Evolutionary conservation across 2,329 filamentous ascomycete species (phyloP).

Genomic region (Claviceps cyperi): DNA sequence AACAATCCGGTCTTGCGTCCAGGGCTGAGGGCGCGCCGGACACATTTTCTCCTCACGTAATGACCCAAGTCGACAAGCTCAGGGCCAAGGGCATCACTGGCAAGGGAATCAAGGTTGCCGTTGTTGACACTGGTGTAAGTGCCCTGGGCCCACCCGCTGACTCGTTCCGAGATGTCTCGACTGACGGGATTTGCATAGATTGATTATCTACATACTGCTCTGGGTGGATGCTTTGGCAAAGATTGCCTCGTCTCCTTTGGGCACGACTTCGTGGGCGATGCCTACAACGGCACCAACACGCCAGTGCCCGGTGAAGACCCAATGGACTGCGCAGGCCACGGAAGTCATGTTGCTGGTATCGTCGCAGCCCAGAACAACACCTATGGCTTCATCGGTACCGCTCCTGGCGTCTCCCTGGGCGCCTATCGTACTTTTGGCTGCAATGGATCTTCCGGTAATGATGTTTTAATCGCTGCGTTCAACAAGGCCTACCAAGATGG

Average conservation of each 20-base stretch:
- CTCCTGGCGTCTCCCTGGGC: constrained; percentile 39
- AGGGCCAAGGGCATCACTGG: constrained; percentile 32
- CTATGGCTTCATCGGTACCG: constrained; percentile 42
- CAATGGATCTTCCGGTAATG: constrained; percentile 32
- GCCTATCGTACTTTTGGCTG: constrained; percentile 46
- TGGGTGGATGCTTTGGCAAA: constrained; percentile 49
- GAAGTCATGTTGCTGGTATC: constrained; percentile 47
- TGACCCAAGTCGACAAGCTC: constrained; percentile 42
- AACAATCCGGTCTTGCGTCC: constrained; percentile 8
- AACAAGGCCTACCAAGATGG: constrained; percentile 47
- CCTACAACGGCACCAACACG: constrained; percentile 26
- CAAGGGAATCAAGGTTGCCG: constrained; percentile 36
- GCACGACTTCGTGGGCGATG: constrained; percentile 42
- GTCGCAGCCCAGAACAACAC: constrained; percentile 42
- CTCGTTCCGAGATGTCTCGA: neutral
- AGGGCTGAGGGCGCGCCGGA: constrained; percentile 15
- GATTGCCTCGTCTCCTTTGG: constrained; percentile 45
- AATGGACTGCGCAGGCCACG: constrained; percentile 43
- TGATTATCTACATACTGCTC: constrained; percentile 47
- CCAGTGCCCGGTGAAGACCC: constrained; percentile 35
- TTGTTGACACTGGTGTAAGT: constrained; percentile 41
- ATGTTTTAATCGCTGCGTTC: constrained; percentile 44
- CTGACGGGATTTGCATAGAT: constrained; percentile 20
- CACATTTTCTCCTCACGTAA: constrained; percentile 35
- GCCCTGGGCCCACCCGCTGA: neutral